phyloP scores from a whole-genome alignment of 73 alveolate genomes.

The Paramecium bursaria region DNA sequence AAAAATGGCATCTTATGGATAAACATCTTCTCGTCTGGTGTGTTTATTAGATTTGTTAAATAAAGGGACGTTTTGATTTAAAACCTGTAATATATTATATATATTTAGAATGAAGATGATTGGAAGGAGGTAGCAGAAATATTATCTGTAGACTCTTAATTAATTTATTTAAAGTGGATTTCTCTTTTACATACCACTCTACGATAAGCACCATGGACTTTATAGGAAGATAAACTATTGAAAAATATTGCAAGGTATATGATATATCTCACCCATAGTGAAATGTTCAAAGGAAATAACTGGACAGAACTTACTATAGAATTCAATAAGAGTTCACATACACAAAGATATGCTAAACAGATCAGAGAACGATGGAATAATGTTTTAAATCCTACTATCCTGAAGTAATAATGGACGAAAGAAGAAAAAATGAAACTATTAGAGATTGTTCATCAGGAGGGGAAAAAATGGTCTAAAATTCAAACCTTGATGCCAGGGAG shows the following conservation, averaged over 20 bases:
- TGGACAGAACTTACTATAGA: slow-evolving; percentile 50
- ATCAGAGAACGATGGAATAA: slow-evolving; percentile 58
- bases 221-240: slow-evolving; percentile 29
- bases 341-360: slow-evolving; percentile 44
- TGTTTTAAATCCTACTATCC: slow-evolving; percentile 25
- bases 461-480: slow-evolving; percentile 56
- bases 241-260: slow-evolving; percentile 43
- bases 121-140: not conserved
- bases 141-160: not conserved
- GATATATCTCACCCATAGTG: not conserved
- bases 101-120: slow-evolving; percentile 21
- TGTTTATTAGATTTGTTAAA: not conserved
- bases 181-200: slow-evolving; percentile 31
- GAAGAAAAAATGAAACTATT: slow-evolving; percentile 37
- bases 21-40: slow-evolving; percentile 38
- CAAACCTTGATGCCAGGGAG: not conserved
- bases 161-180: slow-evolving; percentile 32
- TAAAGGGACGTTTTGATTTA: not conserved
- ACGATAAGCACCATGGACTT: slow-evolving; percentile 22
- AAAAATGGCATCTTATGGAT: slow-evolving; percentile 42
- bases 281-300: slow-evolving; percentile 16
- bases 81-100: slow-evolving; percentile 28
- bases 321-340: not conserved
- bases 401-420: not conserved
- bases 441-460: not conserved